Base-by-base conservation (phyloP, 352 stramenopile genomes). In the Phytophthora sojae region DNA sequence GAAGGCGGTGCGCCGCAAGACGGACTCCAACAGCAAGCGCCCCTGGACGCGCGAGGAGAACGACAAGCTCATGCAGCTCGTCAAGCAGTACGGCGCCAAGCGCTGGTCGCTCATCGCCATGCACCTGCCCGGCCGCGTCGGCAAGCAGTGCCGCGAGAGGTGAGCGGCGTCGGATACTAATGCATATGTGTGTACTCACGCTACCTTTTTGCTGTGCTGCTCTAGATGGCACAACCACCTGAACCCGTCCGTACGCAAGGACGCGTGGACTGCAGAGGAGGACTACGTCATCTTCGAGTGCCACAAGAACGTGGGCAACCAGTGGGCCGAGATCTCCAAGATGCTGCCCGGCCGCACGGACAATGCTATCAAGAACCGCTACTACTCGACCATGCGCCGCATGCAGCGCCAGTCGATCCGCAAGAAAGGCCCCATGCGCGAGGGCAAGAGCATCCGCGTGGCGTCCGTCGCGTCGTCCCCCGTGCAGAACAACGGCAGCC, bases 281-380 rank as follows among this genome's bases (percentile, higher is more conserved):
- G 93, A 97, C 73, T 91, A 95, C 53, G 85, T 97, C 26, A 96
- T 98, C 57, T 94, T 97, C 58, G 85, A 96, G 60, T 95, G 88
- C 65, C 92, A 97, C 71, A 95, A 96, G 77, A 96, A 96, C 44
- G 83, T 97, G 32, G 93, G 93, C 35, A 98, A 98, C 72, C 90
- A 97, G 57, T 98, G 93, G 93, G 91, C 91, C 1, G 89, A 97
- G 74, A 97, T 98, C 62, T 93, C 91, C 50, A 95, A 96, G 67
- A 96, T 96, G 84, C 81, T 98, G 1, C 91, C 91, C 3, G 91
- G 91, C 21, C 88, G 88, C 49, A 97, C 92, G 26, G 91, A 97
- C 70, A 97, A 97, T 70, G 89, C 89, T 29, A 97, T 97, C 71
- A 97, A 97, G 76, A 97, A 97, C 64, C 82, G 90, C 39, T 97